These are phyloP conservation scores for Stagonosporopsis vannaccii DNA, from an alignment of 2,329 filamentous ascomycete species.

Conservation along the genomic window DNA sequence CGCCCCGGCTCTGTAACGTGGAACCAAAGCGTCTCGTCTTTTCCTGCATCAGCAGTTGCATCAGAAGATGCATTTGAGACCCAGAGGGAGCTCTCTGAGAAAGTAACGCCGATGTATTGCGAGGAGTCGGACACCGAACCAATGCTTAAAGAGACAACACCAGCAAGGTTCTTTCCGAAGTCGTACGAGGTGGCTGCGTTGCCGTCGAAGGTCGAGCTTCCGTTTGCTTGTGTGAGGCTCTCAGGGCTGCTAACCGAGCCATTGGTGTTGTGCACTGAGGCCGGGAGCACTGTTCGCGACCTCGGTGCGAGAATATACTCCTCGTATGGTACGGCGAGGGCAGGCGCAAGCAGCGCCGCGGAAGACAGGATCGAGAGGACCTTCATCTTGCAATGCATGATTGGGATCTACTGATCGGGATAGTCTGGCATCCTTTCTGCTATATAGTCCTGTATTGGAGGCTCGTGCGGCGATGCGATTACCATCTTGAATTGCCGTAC, in stretches of 20 bases:
- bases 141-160: conserved; percentile 49
- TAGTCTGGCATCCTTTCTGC: background rate
- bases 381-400: conserved; percentile 1
- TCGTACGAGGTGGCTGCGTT: conserved; percentile 52
- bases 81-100: conserved; percentile 56
- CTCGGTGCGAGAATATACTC: conserved; percentile 53
- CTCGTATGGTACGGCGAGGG: conserved; percentile 39
- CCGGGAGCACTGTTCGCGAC: conserved; percentile 41
- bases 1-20: conserved; percentile 47
- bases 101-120: conserved; percentile 54
- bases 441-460: conserved; percentile 1
- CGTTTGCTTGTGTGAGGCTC: conserved; percentile 36
- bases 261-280: conserved; percentile 50
- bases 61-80: conserved; percentile 57
- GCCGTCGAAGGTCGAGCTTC: conserved; percentile 46
- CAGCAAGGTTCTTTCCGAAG: conserved; percentile 54
- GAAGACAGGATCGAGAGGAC: background rate
- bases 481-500: conserved; percentile 7
- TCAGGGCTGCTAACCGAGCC: conserved; percentile 49
- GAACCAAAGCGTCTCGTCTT: conserved; percentile 60
- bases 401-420: background rate
- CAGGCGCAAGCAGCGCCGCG: conserved; percentile 5
- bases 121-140: conserved; percentile 41
- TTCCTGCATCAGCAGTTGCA: conserved; percentile 55
- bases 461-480: background rate